A percentile compares a stretch with the other conserved stretches of the same genome.
Evolutionary conservation across 352 stramenopile species (phyloP).

Genomic region (Globisporangium emineosum): DNA sequence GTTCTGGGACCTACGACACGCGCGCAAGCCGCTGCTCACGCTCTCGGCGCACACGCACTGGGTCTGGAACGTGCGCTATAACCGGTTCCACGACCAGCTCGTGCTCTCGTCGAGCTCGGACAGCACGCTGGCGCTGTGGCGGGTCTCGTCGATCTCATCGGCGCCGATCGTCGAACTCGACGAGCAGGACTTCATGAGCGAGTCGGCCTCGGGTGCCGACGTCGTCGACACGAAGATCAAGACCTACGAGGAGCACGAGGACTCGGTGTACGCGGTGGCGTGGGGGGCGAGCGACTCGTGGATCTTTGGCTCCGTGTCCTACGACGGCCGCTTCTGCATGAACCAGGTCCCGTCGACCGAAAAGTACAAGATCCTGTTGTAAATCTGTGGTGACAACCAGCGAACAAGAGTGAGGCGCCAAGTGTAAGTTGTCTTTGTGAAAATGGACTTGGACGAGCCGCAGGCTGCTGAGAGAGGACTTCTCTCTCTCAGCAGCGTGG

Average conservation of each 20-base stretch:
- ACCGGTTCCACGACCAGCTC: slow-evolving; percentile 98
- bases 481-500: slow-evolving; percentile 9
- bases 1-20: slow-evolving; percentile 96
- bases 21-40: slow-evolving; percentile 72
- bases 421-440: not conserved
- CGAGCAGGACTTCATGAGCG: slow-evolving; percentile 69
- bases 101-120: slow-evolving; percentile 93
- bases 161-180: slow-evolving; percentile 94
- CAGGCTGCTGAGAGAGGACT: slow-evolving; percentile 4
- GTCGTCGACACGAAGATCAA: slow-evolving; percentile 74
- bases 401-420: not conserved
- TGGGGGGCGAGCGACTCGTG: slow-evolving; percentile 96
- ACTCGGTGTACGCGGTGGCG: slow-evolving; percentile 90
- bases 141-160: slow-evolving; percentile 95
- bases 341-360: slow-evolving; percentile 97
- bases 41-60: slow-evolving; percentile 93
- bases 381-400: not conserved
- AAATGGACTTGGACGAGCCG: slow-evolving; percentile 4
- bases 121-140: slow-evolving; percentile 93
- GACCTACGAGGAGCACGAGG: slow-evolving; percentile 93
- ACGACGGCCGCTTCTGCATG: slow-evolving; percentile 93
- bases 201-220: slow-evolving; percentile 49
- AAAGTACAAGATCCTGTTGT: slow-evolving; percentile 99
- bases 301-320: slow-evolving; percentile 94
- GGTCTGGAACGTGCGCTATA: slow-evolving; percentile 92